Evolutionary conservation across 371 early-diverging fungal species (phyloP), one percentile per base, ranked within the genome.

Genomic region (Haplosporangium sp.): DNA sequence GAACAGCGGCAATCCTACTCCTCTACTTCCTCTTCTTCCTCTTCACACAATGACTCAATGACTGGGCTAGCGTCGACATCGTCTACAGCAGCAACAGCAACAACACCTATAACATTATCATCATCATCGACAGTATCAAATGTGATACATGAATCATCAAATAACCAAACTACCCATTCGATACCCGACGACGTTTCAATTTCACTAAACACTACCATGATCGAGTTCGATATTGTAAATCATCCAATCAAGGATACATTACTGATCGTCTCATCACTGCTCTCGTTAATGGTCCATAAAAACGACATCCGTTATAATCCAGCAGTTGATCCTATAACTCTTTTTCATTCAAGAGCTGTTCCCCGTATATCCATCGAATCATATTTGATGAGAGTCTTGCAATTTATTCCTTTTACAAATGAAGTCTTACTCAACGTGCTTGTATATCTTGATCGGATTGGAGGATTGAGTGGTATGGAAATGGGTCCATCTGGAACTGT

Each of bases 381-480:
- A 15, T 94, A 94, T 65, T 70, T 94, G 65, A 65, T 82, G n/a
- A 87, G 94, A 37, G 89, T 94, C 37, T 83, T 90, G 34, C 91
- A 91, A 72, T 97, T 90, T 76, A 93, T 95, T 4, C 89, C 92
- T 2, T 89, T 95, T 62, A 91, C 93, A 56, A 94, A 92, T 42
- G 90, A 92, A 70, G 91, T 89, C 1, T 82, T 96, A 15, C 75
- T 96, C 7, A 88, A 92, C 9, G 74, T 94, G 1, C 85, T 96
- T 15, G 89, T 97, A 27, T 97, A 94, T 78, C 88, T 97, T 65
- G 96, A 96, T 81, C 89, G 96, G 15, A 91, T 95, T 39, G 88
- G 88, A n/a, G 77, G 86, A n/a, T 72, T 84, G 7, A 74, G 82
- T n/a, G 77, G 74, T 19, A 76, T 76, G 71, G 85, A 84, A 58